Evolutionary conservation across 2,329 filamentous ascomycete genomes (phyloP).

Genomic region (Massarina eburnea): DNA sequence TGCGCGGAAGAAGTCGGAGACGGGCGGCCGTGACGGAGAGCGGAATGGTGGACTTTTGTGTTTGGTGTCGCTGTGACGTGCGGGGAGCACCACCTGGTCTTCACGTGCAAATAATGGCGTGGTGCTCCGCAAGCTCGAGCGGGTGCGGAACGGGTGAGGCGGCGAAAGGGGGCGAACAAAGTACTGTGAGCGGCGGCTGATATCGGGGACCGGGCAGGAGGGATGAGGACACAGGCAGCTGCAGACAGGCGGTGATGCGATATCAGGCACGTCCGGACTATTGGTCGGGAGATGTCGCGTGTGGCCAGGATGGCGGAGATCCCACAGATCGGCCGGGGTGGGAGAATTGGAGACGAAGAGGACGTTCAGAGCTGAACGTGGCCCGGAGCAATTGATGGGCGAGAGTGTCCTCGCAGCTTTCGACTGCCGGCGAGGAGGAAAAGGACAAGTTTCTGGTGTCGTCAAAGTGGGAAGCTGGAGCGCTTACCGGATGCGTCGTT

Average conservation of each 20-base stretch:
- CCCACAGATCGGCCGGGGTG: slow-evolving; percentile 13
- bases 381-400: not conserved
- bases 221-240: slow-evolving; percentile 13
- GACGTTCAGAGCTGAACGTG: not conserved
- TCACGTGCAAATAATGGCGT: slow-evolving; percentile 9
- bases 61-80: not conserved
- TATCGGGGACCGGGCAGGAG: not conserved
- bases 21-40: slow-evolving; percentile 15
- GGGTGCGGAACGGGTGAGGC: slow-evolving; percentile 7
- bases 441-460: slow-evolving; percentile 26
- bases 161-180: no score
- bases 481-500: not conserved
- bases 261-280: slow-evolving; percentile 31
- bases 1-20: slow-evolving; percentile 23
- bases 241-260: slow-evolving; percentile 14
- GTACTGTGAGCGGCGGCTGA: no score
- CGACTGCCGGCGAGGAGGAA: slow-evolving; percentile 10
- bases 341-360: not conserved
- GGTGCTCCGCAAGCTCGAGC: slow-evolving; percentile 13
- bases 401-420: slow-evolving; percentile 12
- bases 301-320: slow-evolving; percentile 25
- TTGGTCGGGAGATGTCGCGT: slow-evolving; percentile 40
- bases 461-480: slow-evolving; percentile 2
- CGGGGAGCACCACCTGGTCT: slow-evolving; percentile 12
- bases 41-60: not conserved